A percentile compares a stretch with the other conserved stretches of the same genome.
These are phyloP conservation scores for Coelastrella sp. DNA, from an alignment of 139 green algal species.

Conservation along the genomic window DNA sequence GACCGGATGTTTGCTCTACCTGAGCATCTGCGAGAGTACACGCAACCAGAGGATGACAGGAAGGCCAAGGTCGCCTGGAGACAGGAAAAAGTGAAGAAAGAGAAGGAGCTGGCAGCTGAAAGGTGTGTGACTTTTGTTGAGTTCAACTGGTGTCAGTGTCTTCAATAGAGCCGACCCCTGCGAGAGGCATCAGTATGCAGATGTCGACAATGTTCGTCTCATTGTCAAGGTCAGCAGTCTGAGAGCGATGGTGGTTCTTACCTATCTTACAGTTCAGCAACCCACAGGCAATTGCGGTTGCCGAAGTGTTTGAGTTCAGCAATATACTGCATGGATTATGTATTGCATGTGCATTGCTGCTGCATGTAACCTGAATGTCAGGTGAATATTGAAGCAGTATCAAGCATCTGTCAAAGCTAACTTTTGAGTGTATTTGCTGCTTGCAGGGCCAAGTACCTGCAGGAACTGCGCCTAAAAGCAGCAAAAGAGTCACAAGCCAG, in stretches of 20 bases:
- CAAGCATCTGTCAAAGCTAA: background rate
- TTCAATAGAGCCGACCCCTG: too few relatives aligned
- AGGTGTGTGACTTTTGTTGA: background rate
- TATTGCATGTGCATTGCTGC: too few relatives aligned
- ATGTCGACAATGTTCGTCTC: too few relatives aligned
- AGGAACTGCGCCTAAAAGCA: conserved; percentile 35
- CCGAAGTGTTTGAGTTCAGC: too few relatives aligned
- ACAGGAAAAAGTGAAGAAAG: conserved; percentile 8
- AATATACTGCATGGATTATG: too few relatives aligned
- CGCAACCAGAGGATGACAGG: conserved; percentile 23
- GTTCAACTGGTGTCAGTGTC: background rate
- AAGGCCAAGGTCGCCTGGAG: conserved; percentile 38
- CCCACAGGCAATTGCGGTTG: too few relatives aligned
- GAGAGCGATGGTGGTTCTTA: too few relatives aligned
- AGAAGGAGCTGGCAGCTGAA: conserved; percentile 34
- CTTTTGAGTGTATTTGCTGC: background rate
- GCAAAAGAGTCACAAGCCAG: conserved; percentile 10
- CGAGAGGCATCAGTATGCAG: too few relatives aligned
- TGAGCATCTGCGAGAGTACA: conserved; percentile 28
- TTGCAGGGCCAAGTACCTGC: conserved; percentile 20
- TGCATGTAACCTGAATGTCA: too few relatives aligned
- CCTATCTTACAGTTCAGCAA: too few relatives aligned
- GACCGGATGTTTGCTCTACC: conserved; percentile 41
- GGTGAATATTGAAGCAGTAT: too few relatives aligned
- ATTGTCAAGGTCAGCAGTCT: too few relatives aligned